Evolutionary conservation across 495 filamentous ascomycete species (phyloP), one percentile per base, ranked within the genome.

Genomic region (Tuber aestivum): DNA sequence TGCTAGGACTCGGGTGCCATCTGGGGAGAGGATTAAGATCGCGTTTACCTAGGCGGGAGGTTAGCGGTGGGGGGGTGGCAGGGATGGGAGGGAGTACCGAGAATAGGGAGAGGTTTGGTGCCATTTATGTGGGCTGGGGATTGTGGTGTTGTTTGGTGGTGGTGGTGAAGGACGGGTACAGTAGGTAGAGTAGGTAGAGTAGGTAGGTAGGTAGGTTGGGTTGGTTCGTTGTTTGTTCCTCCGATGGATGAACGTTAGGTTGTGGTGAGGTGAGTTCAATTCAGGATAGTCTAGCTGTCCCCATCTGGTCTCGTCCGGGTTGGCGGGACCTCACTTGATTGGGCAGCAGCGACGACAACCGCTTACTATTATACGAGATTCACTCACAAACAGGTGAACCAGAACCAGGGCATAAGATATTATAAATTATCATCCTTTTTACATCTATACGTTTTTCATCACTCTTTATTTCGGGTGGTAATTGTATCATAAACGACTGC

Each of bases 1-100:
- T 71, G 94, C 88, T 84, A 97, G 93, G 86, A 99, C 92, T 80
- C 95, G 91, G 76, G 92, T 92, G 80, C 91, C 91, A 82, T 97
- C 94, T 77, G 91, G 90, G 80, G 90, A 92, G 85, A 97, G 92
- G 83, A 97, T 89, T 84, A 97, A 89, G 86, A 98, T 91, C 79
- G 94, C 94, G 84, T 94, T 94, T 81, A 97, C 91, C 81, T 81
- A n/a, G 42, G 32, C 16, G 21, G 41, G 71, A 44, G 70, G 23
- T 41, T 77, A 45, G 32, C 45, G 70, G 10, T n/a, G 23, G 0
- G 50, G 50, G 38, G 41, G 72, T 23, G 69, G 35, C 23, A 56
- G n/a, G 65, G 45, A 70, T 35, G 45, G 44, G 32, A 69, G 44
- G 7, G 38, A 3, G 14, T 72, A 83, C 81, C 75, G 93, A 92